These are phyloP conservation scores for Colletotrichum lindemuthianum DNA, from an alignment of 2,329 filamentous ascomycete genomes.

Conservation along the genomic window DNA sequence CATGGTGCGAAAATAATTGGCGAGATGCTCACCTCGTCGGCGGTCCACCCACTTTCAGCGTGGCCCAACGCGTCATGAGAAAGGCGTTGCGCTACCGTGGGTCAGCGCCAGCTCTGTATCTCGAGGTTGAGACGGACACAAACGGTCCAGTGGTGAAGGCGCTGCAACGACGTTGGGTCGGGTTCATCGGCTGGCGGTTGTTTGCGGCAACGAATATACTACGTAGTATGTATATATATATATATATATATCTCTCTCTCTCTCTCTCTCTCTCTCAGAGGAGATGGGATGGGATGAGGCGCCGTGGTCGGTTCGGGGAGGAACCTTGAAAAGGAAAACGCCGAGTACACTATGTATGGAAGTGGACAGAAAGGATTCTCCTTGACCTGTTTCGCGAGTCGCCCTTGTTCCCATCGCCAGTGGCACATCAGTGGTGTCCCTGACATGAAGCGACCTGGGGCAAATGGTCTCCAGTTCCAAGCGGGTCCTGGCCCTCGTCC, in stretches of 20 bases:
- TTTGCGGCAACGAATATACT: neutral
- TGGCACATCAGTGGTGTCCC: neutral
- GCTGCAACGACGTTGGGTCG: slow-evolving; percentile 7
- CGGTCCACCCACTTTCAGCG: slow-evolving; percentile 22
- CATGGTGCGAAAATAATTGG: slow-evolving; percentile 15
- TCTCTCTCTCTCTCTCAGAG: neutral
- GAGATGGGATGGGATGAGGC: slow-evolving; percentile 8
- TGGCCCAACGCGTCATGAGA: slow-evolving; percentile 18
- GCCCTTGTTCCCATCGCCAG: neutral
- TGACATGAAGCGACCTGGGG: slow-evolving; percentile 7
- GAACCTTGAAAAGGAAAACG: slow-evolving; percentile 18
- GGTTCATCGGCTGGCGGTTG: slow-evolving; percentile 1
- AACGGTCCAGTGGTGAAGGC: neutral
- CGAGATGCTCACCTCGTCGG: neutral
- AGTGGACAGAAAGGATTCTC: neutral
- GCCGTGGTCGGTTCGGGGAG: slow-evolving; percentile 16
- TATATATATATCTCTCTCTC: too few species aligned
- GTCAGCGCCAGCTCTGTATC: slow-evolving; percentile 22
- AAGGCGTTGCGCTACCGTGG: slow-evolving; percentile 23
- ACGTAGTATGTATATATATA: too few species aligned
- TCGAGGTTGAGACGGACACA: slow-evolving; percentile 10
- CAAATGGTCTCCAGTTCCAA: slow-evolving; percentile 6
- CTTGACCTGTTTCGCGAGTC: too few species aligned
- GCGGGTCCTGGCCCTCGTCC: slow-evolving; percentile 22
- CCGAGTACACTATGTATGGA: slow-evolving; percentile 10